These are phyloP conservation scores for Lactarius sanguifluus DNA, from an alignment of 768 basidiomycete species.

Conservation along the genomic window DNA sequence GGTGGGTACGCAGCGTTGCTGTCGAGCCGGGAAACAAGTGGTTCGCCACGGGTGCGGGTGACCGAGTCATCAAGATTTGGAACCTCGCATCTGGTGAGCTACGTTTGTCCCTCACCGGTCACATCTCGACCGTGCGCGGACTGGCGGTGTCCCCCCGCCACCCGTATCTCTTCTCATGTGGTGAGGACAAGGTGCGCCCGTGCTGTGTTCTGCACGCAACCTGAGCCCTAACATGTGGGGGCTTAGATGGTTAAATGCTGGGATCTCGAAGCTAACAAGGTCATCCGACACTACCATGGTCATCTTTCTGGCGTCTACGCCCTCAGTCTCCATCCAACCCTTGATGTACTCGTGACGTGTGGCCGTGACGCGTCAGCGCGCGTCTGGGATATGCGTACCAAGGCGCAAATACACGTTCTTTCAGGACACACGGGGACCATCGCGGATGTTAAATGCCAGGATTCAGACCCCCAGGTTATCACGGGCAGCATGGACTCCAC, in stretches of 20 bases:
- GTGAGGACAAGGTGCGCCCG: slow-evolving; percentile 86
- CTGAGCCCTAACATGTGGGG: background rate
- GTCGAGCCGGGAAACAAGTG: slow-evolving; percentile 98
- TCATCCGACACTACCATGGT: slow-evolving; percentile 97
- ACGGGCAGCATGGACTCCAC: slow-evolving; percentile 99
- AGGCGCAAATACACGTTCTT: slow-evolving; percentile 91
- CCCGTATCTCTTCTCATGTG: slow-evolving; percentile 96
- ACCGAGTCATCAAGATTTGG: slow-evolving; percentile 99
- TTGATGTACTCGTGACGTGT: slow-evolving; percentile 92
- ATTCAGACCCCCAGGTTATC: slow-evolving; percentile 96
- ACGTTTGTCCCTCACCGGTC: slow-evolving; percentile 94
- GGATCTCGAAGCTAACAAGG: slow-evolving; percentile 98
- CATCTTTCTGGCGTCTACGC: slow-evolving; percentile 98
- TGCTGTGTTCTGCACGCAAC: background rate
- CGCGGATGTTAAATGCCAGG: slow-evolving; percentile 94
- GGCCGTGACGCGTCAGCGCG: slow-evolving; percentile 96
- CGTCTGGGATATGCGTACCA: slow-evolving; percentile 99
- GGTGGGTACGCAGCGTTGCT: slow-evolving; percentile 95
- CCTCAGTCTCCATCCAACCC: slow-evolving; percentile 88
- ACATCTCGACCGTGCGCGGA: slow-evolving; percentile 95
- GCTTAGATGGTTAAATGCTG: slow-evolving; percentile 98
- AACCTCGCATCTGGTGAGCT: slow-evolving; percentile 96
- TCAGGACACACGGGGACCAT: slow-evolving; percentile 94
- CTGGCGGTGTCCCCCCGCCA: slow-evolving; percentile 90
- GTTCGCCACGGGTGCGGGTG: slow-evolving; percentile 98